Percentiles rank a stretch among this genome's conserved stretches.
Conservation (phyloP, 2,329 filamentous ascomycete species). For the Coleophoma cylindrospora region DNA sequence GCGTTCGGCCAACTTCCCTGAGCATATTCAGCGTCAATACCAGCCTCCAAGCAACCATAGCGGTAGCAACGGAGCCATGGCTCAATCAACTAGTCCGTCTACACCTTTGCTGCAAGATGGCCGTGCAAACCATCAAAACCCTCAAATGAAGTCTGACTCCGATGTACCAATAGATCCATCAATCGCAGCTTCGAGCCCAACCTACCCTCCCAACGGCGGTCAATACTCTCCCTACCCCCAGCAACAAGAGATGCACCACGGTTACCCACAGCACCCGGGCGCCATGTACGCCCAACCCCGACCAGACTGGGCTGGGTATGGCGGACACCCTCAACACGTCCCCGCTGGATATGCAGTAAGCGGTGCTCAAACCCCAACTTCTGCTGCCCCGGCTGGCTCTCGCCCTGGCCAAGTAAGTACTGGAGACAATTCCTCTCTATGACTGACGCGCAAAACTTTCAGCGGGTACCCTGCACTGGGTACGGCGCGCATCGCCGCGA, state of each 20-base stretch:
- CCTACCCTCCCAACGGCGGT: conserved; percentile 67
- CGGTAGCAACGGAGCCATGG: conserved; percentile 83
- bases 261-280: conserved; percentile 58
- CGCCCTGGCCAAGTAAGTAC: conserved; percentile 56
- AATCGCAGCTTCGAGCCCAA: conserved; percentile 88
- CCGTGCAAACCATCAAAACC: conserved; percentile 68
- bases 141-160: conserved; percentile 86
- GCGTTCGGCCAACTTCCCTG: conserved; percentile 79
- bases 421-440: no score
- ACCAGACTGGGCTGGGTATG: conserved; percentile 71
- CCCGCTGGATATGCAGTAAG: conserved; percentile 24
- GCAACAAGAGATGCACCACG: conserved; percentile 81
- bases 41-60: conserved; percentile 65
- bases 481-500: no score
- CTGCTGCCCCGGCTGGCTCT: conserved; percentile 45
- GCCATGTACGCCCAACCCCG: conserved; percentile 65
- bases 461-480: no score
- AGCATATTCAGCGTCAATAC: conserved; percentile 83
- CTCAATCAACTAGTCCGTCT: conserved; percentile 99
- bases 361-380: conserved; percentile 40
- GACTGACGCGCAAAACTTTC: no score
- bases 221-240: conserved; percentile 86
- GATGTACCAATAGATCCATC: conserved; percentile 99
- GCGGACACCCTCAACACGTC: conserved; percentile 34
- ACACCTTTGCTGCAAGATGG: conserved; percentile 74